Evolutionary conservation across 441 rosid species (phyloP).

Genomic region (Brassica hybrid): DNA sequence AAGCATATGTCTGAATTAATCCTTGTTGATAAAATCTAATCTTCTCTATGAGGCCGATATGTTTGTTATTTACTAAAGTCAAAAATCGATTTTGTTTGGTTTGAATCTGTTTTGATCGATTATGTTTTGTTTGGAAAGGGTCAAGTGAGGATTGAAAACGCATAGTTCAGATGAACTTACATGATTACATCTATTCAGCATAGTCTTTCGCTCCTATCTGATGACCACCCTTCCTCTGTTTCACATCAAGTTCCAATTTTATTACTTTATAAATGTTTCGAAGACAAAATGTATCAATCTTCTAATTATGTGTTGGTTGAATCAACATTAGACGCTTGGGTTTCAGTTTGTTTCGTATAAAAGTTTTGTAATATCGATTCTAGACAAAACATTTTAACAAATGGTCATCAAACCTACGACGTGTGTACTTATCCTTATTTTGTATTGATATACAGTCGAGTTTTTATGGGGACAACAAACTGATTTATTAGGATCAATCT

Average conservation of each 20-base stretch:
- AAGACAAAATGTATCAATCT: too few relatives aligned
- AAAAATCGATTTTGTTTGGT: neutral
- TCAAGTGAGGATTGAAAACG: slow-evolving; percentile 15
- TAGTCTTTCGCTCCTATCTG: slow-evolving; percentile 99
- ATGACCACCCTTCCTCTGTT: slow-evolving; percentile 53
- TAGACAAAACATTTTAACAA: too few relatives aligned
- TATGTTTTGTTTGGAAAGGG: neutral
- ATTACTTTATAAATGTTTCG: too few relatives aligned
- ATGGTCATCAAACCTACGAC: too few relatives aligned
- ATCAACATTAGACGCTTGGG: too few relatives aligned
- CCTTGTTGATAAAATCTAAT: slow-evolving; percentile 70
- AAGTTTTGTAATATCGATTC: too few relatives aligned
- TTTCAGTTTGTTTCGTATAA: too few relatives aligned
- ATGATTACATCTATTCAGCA: slow-evolving; percentile 60
- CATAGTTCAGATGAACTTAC: slow-evolving; percentile 22
- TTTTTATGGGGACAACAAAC: too few relatives aligned
- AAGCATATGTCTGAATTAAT: slow-evolving; percentile 86
- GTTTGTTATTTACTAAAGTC: neutral
- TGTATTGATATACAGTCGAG: too few relatives aligned
- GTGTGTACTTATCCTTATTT: too few relatives aligned
- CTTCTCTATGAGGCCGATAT: slow-evolving; percentile 50
- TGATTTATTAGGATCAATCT: too few relatives aligned
- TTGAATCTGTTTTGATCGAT: neutral
- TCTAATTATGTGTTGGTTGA: too few relatives aligned
- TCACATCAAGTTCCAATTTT: neutral